Percentiles rank a stretch among this genome's conserved stretches.
Evolutionary conservation across 2,329 filamentous ascomycete genomes (phyloP).

Genomic region (Beauveria caledonica): DNA sequence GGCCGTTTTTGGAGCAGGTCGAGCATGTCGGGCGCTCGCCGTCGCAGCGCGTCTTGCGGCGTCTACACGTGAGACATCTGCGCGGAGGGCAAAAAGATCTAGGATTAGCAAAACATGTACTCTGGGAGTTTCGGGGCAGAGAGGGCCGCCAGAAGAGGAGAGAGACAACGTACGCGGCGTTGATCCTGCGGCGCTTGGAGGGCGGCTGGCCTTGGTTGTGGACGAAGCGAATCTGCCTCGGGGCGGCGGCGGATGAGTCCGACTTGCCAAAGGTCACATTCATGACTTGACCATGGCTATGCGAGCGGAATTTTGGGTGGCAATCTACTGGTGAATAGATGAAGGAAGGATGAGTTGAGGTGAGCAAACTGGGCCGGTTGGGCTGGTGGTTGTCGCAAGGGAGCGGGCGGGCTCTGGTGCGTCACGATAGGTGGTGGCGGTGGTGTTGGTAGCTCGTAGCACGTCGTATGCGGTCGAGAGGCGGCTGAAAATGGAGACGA

Average conservation of each 20-base stretch:
- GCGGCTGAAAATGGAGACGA: background rate
- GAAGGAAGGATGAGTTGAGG: background rate
- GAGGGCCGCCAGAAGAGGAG: background rate
- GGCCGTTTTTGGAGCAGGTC: conserved; percentile 64
- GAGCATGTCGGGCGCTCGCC: conserved; percentile 65
- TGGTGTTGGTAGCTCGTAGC: background rate
- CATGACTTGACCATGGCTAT: conserved; percentile 14
- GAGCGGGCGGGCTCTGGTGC: background rate
- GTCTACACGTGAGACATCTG: conserved; percentile 65
- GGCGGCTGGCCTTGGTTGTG: conserved; percentile 75
- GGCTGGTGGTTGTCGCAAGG: background rate
- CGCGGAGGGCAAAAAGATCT: background rate
- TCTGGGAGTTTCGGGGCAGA: background rate
- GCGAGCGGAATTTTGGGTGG: background rate
- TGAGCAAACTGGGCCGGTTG: background rate
- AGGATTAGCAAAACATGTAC: background rate
- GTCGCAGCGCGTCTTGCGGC: conserved; percentile 67
- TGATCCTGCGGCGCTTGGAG: conserved; percentile 69
- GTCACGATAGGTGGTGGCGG: background rate
- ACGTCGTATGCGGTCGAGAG: background rate
- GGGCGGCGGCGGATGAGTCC: conserved; percentile 23
- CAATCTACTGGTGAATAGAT: background rate
- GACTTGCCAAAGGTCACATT: conserved; percentile 18
- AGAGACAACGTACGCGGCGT: conserved; percentile 56
- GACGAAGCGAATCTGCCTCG: conserved; percentile 66